These are phyloP conservation scores for Solanum paucissectum DNA, from an alignment of 257 asterid genomes.

Conservation along the genomic window DNA sequence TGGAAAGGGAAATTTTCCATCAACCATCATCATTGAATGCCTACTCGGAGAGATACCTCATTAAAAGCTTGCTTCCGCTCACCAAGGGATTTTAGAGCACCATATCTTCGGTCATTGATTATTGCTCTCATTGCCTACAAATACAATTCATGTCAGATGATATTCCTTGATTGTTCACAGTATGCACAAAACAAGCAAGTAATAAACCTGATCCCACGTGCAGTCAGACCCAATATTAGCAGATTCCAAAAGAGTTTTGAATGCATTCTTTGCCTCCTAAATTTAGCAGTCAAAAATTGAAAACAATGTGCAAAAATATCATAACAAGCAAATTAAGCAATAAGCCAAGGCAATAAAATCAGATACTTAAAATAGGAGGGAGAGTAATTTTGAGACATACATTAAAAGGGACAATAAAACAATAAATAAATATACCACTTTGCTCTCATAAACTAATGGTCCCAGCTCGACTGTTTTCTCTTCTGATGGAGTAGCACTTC, in stretches of 20 bases:
- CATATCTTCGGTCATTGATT: constrained; percentile 78
- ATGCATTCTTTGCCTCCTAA: constrained; percentile 85
- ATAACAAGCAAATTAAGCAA: not conserved
- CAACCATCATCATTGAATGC: constrained; percentile 1
- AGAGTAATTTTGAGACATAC: not conserved
- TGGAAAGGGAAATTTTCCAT: constrained; percentile 1
- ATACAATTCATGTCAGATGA: constrained; percentile 10
- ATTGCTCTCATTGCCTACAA: constrained; percentile 79
- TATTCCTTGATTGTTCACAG: not conserved
- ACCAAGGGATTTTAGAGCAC: constrained; percentile 68
- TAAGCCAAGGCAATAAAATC: not conserved
- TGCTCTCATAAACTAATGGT: constrained; percentile 54
- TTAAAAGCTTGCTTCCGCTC: constrained; percentile 86
- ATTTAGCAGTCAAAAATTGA: constrained; percentile 2
- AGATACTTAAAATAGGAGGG: not conserved
- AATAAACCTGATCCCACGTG: constrained; percentile 89
- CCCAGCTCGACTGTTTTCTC: constrained; percentile 52
- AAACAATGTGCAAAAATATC: not conserved
- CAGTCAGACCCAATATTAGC: constrained; percentile 80
- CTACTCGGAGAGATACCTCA: constrained; percentile 46
- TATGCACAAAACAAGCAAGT: constrained; percentile 3
- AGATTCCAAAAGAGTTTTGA: constrained; percentile 61
- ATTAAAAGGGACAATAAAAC: not conserved
- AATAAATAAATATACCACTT: constrained; percentile 44
- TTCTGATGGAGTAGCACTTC: constrained; percentile 30